Evolutionary conservation across 257 asterid species (phyloP).

Genomic region (Primulina huaijiensis): DNA sequence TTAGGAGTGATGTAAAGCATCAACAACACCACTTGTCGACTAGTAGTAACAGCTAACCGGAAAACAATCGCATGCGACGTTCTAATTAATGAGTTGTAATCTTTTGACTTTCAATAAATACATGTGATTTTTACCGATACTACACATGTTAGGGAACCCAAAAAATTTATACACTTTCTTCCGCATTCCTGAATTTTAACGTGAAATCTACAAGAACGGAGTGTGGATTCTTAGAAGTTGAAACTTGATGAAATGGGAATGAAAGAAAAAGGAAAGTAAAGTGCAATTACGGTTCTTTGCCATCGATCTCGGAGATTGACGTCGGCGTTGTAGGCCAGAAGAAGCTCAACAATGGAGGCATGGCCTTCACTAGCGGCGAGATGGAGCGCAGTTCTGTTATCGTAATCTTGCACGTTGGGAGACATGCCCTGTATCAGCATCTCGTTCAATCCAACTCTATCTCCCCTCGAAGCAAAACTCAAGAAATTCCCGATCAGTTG

Average conservation of each 20-base stretch:
- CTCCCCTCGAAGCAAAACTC: conserved; percentile 66
- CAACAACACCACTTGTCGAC: no score
- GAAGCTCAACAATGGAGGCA: conserved; percentile 63
- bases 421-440: conserved; percentile 49
- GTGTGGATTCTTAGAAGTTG: no score
- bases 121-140: no score
- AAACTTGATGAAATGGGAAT: background rate
- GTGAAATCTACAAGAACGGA: no score
- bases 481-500: conserved; percentile 54
- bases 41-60: no score
- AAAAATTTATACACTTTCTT: no score
- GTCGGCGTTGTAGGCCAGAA: conserved; percentile 51
- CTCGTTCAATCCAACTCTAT: conserved; percentile 58
- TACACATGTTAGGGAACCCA: no score
- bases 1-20: no score
- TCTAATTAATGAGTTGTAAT: no score
- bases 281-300: conserved; percentile 41
- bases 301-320: conserved; percentile 61
- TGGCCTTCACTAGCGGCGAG: conserved; percentile 71
- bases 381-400: conserved; percentile 57
- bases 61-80: no score
- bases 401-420: conserved; percentile 62
- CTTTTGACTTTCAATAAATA: no score
- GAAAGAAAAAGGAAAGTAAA: background rate
- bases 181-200: no score